Base-by-base conservation (phyloP, 192 early-diverging fungal species). In the Linnemannia exigua region DNA sequence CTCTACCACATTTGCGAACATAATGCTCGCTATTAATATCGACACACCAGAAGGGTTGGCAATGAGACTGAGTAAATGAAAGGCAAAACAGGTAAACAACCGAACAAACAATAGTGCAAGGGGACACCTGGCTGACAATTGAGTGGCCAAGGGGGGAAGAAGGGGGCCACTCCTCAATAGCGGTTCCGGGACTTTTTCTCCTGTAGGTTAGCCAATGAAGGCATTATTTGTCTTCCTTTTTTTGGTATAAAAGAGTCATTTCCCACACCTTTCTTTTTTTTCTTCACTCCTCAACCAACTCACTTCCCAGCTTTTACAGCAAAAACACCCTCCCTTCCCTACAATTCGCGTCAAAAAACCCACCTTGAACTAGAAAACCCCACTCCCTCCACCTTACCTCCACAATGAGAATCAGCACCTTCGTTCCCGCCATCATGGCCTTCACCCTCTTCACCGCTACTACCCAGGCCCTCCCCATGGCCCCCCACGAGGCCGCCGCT, bases 391-490 rank as follows among this genome's bases (percentile, higher is more conserved):
- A 22, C 46, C 54, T 28, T 7, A 51, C 46, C 5, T 35, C 66
- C 63, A 74, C 74, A 70, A 85, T 85, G 83, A 79, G 48, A 72
- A 35, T 85, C 83, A 72, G 16, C 70, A 16, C 67, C 52, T 79
- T 85, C 37, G 67, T 76, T 37, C 77, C 83, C 50, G 77, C 83
- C 67, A 61, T 72, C 74, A 67, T 85, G 41, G 83, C 77, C 54
- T 63, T 85, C 66, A 67, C 71, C 48, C 69, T 85, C 58, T 85
- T 85, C 69, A 20, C 77, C 69, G 77, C 77, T 69, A 74, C 82
- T 1, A 54, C 82, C 54, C 71, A 84, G 82, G 83, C 83, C 6
- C 77, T 79, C 8, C 72, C 82, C 37, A 66, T 73, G 2, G n/a
- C 19, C 67, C 46, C 33, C 5, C 74, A 67, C 22, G 41, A 85